Percentiles rank a stretch among this genome's conserved stretches.
Conservation (phyloP, 225 moss, liverwort and hornwort genomes). For the Sphagnum contortum region DNA sequence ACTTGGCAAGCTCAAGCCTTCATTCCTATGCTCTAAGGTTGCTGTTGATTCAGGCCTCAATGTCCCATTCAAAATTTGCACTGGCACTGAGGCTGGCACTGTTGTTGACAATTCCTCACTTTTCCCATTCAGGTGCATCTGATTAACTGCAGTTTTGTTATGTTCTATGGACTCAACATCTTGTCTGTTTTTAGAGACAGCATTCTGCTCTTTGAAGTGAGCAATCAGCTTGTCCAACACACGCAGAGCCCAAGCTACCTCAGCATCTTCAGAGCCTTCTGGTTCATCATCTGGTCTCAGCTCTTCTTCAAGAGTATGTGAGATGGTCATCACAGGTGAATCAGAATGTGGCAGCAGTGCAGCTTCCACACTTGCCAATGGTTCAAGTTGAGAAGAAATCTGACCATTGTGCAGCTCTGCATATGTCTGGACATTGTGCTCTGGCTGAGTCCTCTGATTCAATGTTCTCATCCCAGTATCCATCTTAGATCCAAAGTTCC, state of each 20-base stretch:
- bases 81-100: not conserved
- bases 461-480: slow-evolving; percentile 5
- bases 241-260: slow-evolving; percentile 44
- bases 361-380: too few relatives aligned
- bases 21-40: slow-evolving; percentile 1
- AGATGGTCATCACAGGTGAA: too few relatives aligned
- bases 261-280: slow-evolving; percentile 20
- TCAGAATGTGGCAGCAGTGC: too few relatives aligned
- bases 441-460: slow-evolving; percentile 2
- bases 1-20: not conserved
- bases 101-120: not conserved
- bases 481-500: slow-evolving; percentile 11
- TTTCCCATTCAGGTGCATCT: not conserved
- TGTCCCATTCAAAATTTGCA: not conserved
- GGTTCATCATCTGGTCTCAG: too few relatives aligned
- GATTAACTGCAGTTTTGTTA: slow-evolving; percentile 7
- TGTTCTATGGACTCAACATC: slow-evolving; percentile 8
- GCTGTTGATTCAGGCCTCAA: not conserved
- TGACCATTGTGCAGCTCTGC: too few relatives aligned
- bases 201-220: slow-evolving; percentile 20
- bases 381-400: too few relatives aligned
- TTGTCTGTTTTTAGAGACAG: slow-evolving; percentile 4
- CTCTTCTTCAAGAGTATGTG: too few relatives aligned
- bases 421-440: too few relatives aligned
- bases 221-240: slow-evolving; percentile 33